phyloP scores from a whole-genome alignment of 2,329 filamentous ascomycete species.

The Fusarium sacchari region DNA sequence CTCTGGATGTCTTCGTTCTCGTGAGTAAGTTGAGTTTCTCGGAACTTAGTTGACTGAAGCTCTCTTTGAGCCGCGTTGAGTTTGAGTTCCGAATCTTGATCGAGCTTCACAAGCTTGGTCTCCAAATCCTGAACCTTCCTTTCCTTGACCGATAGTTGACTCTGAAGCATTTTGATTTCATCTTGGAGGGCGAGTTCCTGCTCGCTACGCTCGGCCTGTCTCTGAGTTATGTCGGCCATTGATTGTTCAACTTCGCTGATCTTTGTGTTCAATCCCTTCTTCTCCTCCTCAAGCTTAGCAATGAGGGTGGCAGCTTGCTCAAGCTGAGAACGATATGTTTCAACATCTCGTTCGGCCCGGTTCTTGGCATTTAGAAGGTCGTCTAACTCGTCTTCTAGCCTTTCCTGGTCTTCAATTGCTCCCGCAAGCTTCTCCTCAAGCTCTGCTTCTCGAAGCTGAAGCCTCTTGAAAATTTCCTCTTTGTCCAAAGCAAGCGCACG shows the following conservation, averaged over 20 bases:
- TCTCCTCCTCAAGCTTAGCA: conserved; percentile 85
- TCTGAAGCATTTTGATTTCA: conserved; percentile 91
- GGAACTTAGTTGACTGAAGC: conserved; percentile 75
- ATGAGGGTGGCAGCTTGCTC: conserved; percentile 94
- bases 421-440: conserved; percentile 92
- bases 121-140: conserved; percentile 91
- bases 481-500: conserved; percentile 96
- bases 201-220: conserved; percentile 77
- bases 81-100: conserved; percentile 91
- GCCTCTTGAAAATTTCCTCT: conserved; percentile 97
- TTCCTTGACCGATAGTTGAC: conserved; percentile 88
- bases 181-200: conserved; percentile 81
- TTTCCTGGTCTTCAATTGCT: conserved; percentile 93
- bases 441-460: conserved; percentile 91
- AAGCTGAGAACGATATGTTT: conserved; percentile 80
- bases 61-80: conserved; percentile 82
- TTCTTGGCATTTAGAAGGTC: conserved; percentile 89
- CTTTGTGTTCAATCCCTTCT: conserved; percentile 75
- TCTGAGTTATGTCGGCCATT: conserved; percentile 74
- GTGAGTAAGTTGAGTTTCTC: conserved; percentile 78
- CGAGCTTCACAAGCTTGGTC: conserved; percentile 80
- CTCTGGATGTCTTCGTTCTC: conserved; percentile 87
- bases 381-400: conserved; percentile 92
- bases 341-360: conserved; percentile 84
- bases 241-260: conserved; percentile 76